Evolutionary conservation across 179 eudicot species (phyloP), one percentile per base, ranked within the genome.

Genomic region (Monotropa hypopitys): DNA sequence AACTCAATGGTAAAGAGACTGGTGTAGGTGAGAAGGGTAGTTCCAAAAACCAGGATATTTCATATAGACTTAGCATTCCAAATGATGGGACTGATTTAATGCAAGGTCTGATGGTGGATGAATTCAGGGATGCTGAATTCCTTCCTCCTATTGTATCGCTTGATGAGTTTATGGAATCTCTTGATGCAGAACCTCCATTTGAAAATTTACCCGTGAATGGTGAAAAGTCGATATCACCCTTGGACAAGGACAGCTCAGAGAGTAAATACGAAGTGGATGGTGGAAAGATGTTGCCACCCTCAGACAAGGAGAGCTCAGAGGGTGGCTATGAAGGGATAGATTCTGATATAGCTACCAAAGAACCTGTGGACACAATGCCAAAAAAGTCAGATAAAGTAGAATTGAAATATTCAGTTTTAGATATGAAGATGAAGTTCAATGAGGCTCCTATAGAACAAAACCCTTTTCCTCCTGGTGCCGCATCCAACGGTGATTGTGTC

Each of bases 111-210:
- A 91, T 93, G 84, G 95, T 86, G 69, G 97, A 91, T 77, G 99
- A 95, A 80, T 82, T 89, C 71, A 89, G 85, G 80, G 97, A 95
- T 84, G 81, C 84, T 7, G 88, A 83, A 50, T 81, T 82, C 84
- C 92, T 95, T 70, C 97, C 96, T 80, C 99, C 99, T n/a, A 93
- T 95, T 71, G 88, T 93, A 51, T 91, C 98, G 15, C 87, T 95
- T 72, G 97, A 93, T 78, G 97, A 95, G 80, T 95, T 95, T 50
- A 91, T 95, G 98, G 96, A 95, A 80, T 93, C 97, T 67, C 96
- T 95, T 79, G 86, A 95, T 81, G 79, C 88, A 76, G 97, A 93
- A 84, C 99, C 99, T 50, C 98, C 98, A 13, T 93, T 95, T 86
- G 97, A 88, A 51, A 84, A 87, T 81, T 71, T 93, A 72, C 81